Percentiles rank a stretch among this genome's conserved stretches.
These are phyloP conservation scores for Cymbopogon flexuosus DNA, from an alignment of 202 grass and related monocot species.

Conservation along the genomic window DNA sequence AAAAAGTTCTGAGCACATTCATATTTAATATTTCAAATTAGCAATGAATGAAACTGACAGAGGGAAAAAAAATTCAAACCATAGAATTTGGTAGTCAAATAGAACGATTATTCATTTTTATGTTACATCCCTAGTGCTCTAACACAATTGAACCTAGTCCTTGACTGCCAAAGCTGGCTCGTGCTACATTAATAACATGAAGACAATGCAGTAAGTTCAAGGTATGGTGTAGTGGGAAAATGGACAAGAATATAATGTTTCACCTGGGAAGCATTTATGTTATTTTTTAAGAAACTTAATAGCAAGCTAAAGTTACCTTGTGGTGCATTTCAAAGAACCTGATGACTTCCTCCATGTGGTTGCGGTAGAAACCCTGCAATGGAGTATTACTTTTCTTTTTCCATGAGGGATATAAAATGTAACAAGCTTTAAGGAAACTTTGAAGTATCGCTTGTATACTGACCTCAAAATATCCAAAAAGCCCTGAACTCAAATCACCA, in stretches of 20 bases:
- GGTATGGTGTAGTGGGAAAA: not conserved
- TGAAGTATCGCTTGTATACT: constrained; percentile 4
- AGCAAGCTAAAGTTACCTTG: constrained; percentile 56
- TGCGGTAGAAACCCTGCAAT: constrained; percentile 93
- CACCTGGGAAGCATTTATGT: constrained; percentile 1
- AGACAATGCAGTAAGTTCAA: constrained; percentile 9
- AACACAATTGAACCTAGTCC: not conserved
- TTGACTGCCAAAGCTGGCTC: not conserved
- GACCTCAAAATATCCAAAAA: constrained; percentile 99
- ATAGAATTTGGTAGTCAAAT: not conserved
- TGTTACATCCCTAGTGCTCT: not conserved
- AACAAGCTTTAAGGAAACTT: constrained; percentile 9
- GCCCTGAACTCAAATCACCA: constrained; percentile 92
- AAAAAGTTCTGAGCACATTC: no score
- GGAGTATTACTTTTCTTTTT: constrained; percentile 6
- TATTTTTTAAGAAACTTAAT: constrained; percentile 25
- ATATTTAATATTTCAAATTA: no score
- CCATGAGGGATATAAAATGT: not conserved
- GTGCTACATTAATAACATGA: constrained; percentile 1
- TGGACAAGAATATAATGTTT: not conserved
- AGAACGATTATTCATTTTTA: not conserved
- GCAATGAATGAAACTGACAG: no score
- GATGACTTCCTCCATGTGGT: constrained; percentile 99
- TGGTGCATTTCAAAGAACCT: constrained; percentile 98
- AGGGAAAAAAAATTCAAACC: not conserved